phyloP scores from a whole-genome alignment of 345 rosid genomes.

The Eucalyptus regnans region DNA sequence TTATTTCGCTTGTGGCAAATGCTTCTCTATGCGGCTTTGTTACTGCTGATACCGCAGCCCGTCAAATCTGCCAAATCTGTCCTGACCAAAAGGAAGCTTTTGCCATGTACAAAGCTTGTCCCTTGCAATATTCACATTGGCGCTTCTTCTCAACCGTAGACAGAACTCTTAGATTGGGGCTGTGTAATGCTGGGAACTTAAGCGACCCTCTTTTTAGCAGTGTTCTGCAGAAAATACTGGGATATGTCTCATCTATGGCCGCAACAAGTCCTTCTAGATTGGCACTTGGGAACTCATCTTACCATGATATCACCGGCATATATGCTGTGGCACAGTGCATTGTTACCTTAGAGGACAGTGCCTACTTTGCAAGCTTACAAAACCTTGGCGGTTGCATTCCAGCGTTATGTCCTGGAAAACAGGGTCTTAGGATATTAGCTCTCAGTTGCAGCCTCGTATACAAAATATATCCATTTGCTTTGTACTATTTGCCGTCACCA shows the following conservation, averaged over 20 bases:
- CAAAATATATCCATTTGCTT: slow-evolving; percentile 12
- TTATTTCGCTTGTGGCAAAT: slow-evolving; percentile 1
- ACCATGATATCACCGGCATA: not conserved
- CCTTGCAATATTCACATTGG: slow-evolving; percentile 2
- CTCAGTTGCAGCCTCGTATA: slow-evolving; percentile 12
- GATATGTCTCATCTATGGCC: not conserved
- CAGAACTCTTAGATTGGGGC: not conserved
- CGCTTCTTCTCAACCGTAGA: slow-evolving; percentile 1
- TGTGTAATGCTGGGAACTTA: not conserved
- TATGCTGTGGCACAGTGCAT: slow-evolving; percentile 26
- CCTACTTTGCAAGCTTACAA: slow-evolving; percentile 11
- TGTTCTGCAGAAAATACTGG: not conserved
- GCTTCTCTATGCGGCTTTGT: slow-evolving; percentile 7
- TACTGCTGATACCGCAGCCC: not conserved
- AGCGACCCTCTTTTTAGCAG: not conserved
- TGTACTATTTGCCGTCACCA: not conserved
- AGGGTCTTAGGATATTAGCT: slow-evolving; percentile 2
- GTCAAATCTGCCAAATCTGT: not conserved
- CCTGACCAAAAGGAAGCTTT: slow-evolving; percentile 6
- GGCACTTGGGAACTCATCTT: not conserved
- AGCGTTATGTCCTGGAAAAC: not conserved
- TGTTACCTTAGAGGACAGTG: slow-evolving; percentile 1
- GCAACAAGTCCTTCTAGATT: slow-evolving; percentile 5
- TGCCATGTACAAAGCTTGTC: not conserved
- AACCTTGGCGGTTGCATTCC: not conserved